Conservation (phyloP, 2,329 filamentous ascomycete species). For the Fusarium sp. region DNA sequence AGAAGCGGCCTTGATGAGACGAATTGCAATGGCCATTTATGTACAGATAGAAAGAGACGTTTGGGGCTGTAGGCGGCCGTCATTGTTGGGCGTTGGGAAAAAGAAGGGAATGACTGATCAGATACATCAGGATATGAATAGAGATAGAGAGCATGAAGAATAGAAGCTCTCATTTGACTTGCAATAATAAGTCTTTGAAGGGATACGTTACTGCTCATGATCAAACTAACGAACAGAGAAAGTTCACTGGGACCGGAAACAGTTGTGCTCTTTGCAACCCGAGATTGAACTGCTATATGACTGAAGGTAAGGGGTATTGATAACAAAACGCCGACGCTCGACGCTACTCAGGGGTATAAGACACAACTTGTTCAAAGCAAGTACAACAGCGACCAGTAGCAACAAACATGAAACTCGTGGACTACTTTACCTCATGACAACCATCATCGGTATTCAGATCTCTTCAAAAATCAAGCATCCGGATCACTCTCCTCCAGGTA, state of each 20-base stretch:
- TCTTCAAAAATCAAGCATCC: conserved; percentile 52
- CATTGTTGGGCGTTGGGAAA: conserved; percentile 53
- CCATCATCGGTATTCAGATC: neutral
- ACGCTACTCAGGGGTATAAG: conserved; percentile 15
- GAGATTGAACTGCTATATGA: conserved; percentile 10
- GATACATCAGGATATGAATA: conserved; percentile 47
- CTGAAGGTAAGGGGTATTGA: conserved; percentile 10
- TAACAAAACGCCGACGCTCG: conserved; percentile 10
- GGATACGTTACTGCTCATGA: neutral
- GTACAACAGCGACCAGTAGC: neutral
- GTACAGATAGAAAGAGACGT: conserved; percentile 48
- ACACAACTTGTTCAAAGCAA: conserved; percentile 16
- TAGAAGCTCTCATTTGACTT: conserved; percentile 46
- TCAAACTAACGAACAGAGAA: neutral
- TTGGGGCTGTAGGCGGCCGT: conserved; percentile 41
- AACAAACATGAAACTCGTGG: neutral
- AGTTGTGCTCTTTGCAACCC: neutral
- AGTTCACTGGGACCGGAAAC: neutral
- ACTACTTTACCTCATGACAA: neutral
- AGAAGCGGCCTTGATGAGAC: conserved; percentile 36
- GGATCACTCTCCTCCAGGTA: conserved; percentile 56
- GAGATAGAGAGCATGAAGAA: conserved; percentile 49
- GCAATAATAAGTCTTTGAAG: neutral
- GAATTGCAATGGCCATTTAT: conserved; percentile 48
- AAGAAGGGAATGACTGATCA: conserved; percentile 47